Percentiles rank a stretch among this genome's conserved stretches.
phyloP scores from a whole-genome alignment of 2,329 filamentous ascomycete genomes.

The Cadophora sp. region DNA sequence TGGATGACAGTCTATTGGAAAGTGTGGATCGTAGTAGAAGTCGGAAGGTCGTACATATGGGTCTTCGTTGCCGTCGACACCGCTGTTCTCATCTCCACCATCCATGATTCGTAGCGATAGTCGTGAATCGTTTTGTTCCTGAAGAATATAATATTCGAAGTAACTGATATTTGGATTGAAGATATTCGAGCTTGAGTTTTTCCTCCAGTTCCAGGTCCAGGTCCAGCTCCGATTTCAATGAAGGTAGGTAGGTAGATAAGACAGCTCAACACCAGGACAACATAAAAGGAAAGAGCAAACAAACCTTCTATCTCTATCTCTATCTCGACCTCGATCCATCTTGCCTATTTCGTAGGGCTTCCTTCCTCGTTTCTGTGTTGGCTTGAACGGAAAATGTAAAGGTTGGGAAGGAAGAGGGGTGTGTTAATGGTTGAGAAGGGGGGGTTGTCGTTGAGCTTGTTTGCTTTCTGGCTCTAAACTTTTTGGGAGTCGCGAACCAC shows the following conservation, averaged over 20 bases:
- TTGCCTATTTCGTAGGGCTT: constrained; percentile 15
- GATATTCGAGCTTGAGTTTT: neutral
- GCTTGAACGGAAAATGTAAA: neutral
- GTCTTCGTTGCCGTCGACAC: neutral
- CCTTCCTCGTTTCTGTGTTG: neutral
- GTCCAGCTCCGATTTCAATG: neutral
- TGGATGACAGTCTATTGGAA: neutral
- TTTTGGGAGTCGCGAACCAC: constrained; percentile 18
- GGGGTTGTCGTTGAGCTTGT: neutral
- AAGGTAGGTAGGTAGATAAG: neutral
- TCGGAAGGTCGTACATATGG: neutral
- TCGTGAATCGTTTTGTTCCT: neutral
- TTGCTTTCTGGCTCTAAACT: neutral
- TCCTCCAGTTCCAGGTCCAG: neutral
- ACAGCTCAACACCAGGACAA: constrained; percentile 3
- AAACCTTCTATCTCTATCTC: constrained; percentile 52
- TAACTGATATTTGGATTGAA: neutral
- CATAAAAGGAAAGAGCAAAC: constrained; percentile 32
- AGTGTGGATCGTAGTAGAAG: neutral
- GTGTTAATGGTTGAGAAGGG: neutral
- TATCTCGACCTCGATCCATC: constrained; percentile 50
- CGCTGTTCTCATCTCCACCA: neutral
- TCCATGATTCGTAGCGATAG: neutral
- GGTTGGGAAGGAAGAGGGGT: neutral
- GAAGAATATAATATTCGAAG: neutral